Conservation (phyloP, 305 asterid species). For the Solanum chacoense region DNA sequence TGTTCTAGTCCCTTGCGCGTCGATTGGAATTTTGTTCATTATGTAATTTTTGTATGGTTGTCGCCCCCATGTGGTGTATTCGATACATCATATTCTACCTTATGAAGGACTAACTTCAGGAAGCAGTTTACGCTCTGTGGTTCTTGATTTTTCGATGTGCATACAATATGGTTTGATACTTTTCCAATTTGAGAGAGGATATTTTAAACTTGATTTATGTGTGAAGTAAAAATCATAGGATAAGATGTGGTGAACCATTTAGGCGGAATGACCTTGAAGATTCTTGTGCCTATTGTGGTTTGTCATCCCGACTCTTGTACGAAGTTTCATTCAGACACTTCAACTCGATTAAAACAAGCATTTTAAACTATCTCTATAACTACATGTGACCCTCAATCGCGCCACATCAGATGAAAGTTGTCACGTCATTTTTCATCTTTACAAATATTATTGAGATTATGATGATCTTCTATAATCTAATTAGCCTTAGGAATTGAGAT, state of each 20-base stretch:
- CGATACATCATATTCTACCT: neutral
- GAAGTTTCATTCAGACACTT: neutral
- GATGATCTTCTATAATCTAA: too few relatives aligned
- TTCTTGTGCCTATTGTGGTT: neutral
- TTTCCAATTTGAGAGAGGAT: neutral
- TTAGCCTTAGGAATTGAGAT: too few relatives aligned
- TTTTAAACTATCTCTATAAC: neutral
- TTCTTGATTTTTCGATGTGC: neutral
- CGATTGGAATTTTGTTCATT: neutral
- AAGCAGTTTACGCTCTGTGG: neutral
- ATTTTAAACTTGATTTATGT: neutral
- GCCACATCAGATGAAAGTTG: neutral
- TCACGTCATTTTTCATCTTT: neutral
- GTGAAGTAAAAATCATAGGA: neutral
- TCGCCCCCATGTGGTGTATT: neutral
- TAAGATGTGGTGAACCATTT: neutral
- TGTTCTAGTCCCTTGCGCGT: neutral
- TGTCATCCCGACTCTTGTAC: neutral
- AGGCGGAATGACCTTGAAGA: fast-evolving
- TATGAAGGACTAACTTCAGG: neutral
- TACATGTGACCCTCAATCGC: neutral
- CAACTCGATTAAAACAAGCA: neutral
- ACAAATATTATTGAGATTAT: neutral
- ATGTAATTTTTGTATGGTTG: neutral
- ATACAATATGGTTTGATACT: neutral